These are phyloP conservation scores for Lepraria neglecta DNA, from an alignment of 495 filamentous ascomycete genomes.

Conservation along the genomic window DNA sequence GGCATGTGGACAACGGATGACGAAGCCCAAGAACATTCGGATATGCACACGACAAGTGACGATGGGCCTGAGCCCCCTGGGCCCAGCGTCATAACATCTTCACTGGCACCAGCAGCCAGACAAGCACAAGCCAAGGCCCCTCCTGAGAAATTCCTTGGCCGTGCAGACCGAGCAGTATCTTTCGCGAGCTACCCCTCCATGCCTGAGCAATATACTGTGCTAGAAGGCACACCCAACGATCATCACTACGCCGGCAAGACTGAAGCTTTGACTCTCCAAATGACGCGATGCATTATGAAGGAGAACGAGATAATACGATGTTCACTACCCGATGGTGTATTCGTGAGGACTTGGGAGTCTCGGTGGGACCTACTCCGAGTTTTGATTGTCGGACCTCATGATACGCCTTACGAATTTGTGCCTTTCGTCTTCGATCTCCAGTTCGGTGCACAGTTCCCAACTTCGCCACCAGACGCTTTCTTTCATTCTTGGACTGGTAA, in stretches of 20 bases:
- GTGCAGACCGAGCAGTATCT: neutral
- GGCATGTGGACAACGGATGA: constrained; percentile 30
- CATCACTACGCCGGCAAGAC: constrained; percentile 41
- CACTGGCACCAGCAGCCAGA: neutral
- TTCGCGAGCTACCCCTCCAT: neutral
- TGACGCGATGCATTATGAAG: constrained; percentile 46
- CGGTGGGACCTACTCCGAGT: constrained; percentile 53
- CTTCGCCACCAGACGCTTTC: constrained; percentile 41
- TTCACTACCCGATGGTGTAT: constrained; percentile 51
- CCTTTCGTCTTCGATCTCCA: constrained; percentile 56
- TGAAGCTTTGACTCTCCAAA: constrained; percentile 17
- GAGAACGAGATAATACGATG: constrained; percentile 52
- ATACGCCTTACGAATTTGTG: constrained; percentile 56
- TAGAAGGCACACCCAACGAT: constrained; percentile 42
- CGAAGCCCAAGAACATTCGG: neutral
- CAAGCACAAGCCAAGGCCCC: neutral
- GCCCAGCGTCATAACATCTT: neutral
- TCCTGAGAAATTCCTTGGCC: neutral
- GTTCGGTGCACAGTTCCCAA: constrained; percentile 43
- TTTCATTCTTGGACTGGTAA: constrained; percentile 55
- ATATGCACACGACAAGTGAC: neutral
- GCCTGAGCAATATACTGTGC: constrained; percentile 26
- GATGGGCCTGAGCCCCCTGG: neutral
- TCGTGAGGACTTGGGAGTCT: constrained; percentile 53
- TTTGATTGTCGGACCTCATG: constrained; percentile 51